phyloP scores from a whole-genome alignment of 1,139 yeast species.

The Sugiyamaella grinbergsii region DNA sequence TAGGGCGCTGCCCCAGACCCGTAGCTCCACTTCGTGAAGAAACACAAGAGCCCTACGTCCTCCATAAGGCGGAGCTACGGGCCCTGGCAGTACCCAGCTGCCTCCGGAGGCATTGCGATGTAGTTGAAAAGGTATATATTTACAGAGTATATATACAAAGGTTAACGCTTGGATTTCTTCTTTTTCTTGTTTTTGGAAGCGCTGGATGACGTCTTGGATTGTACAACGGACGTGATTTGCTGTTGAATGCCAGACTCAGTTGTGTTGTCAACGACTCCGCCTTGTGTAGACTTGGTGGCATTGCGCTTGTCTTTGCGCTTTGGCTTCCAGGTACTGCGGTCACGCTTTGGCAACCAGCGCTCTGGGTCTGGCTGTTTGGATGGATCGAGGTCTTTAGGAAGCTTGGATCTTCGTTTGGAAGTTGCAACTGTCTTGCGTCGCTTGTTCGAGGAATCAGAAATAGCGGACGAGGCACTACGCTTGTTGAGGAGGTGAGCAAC shows the following conservation, averaged over 20 bases:
- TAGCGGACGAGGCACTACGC: constrained; percentile 27
- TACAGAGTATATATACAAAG: neutral
- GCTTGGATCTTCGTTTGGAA: constrained; percentile 40
- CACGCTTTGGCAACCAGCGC: constrained; percentile 89
- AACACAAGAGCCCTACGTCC: neutral
- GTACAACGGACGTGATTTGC: constrained; percentile 31
- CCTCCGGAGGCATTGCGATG: neutral
- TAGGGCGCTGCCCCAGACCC: neutral
- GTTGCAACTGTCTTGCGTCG: constrained; percentile 44
- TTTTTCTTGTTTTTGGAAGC: constrained; percentile 47
- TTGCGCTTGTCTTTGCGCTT: constrained; percentile 54
- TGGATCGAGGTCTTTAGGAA: constrained; percentile 49
- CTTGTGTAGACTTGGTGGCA: constrained; percentile 53
- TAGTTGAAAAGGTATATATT: neutral
- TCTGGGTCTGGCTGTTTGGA: constrained; percentile 57
- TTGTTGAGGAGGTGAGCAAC: constrained; percentile 42
- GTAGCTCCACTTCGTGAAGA: neutral
- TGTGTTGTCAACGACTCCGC: constrained; percentile 64
- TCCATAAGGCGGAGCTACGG: too few relatives aligned
- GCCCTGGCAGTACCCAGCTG: neutral
- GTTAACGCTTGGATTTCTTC: constrained; percentile 46
- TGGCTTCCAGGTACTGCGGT: constrained; percentile 80
- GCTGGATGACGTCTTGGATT: constrained; percentile 25
- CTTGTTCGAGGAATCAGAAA: constrained; percentile 35
- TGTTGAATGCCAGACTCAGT: constrained; percentile 45